phyloP scores from a whole-genome alignment of 2,329 filamentous ascomycete species.

The Penicillium digitatum region DNA sequence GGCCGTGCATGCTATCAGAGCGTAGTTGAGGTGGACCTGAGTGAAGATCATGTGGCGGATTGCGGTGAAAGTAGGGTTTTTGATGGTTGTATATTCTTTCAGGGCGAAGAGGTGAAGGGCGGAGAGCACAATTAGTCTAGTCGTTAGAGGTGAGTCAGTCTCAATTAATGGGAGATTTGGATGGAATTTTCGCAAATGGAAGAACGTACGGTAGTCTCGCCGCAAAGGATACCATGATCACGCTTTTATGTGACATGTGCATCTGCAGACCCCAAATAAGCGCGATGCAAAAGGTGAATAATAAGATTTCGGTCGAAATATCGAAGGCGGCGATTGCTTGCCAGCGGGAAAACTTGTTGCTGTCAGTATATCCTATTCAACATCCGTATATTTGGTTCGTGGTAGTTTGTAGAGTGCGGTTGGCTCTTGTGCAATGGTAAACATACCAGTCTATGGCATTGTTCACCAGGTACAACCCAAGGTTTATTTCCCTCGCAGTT shows the following conservation, averaged over 20 bases:
- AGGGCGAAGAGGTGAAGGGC: not conserved
- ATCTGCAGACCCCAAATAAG: not conserved
- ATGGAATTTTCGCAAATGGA: not conserved
- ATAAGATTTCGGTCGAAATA: not conserved
- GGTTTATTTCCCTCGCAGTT: not conserved
- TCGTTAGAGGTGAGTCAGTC: not conserved
- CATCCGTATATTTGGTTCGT: too few relatives aligned
- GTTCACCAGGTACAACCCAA: not conserved
- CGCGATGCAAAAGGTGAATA: not conserved
- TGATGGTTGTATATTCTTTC: not conserved
- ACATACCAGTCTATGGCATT: not conserved
- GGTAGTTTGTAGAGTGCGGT: too few relatives aligned
- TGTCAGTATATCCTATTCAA: not conserved
- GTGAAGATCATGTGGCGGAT: not conserved
- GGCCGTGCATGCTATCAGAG: not conserved
- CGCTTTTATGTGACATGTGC: not conserved
- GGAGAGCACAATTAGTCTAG: not conserved
- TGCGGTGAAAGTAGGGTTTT: not conserved
- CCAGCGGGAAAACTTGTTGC: not conserved
- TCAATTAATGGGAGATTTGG: not conserved
- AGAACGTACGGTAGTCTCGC: slow-evolving; percentile 1
- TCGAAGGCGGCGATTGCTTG: not conserved
- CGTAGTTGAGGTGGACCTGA: not conserved
- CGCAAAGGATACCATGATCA: not conserved
- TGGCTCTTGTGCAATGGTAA: not conserved